Evolutionary conservation across 805 yeast genomes (phyloP), one percentile per base, ranked within the genome.

Genomic region (Maudiozyma turicensis): DNA sequence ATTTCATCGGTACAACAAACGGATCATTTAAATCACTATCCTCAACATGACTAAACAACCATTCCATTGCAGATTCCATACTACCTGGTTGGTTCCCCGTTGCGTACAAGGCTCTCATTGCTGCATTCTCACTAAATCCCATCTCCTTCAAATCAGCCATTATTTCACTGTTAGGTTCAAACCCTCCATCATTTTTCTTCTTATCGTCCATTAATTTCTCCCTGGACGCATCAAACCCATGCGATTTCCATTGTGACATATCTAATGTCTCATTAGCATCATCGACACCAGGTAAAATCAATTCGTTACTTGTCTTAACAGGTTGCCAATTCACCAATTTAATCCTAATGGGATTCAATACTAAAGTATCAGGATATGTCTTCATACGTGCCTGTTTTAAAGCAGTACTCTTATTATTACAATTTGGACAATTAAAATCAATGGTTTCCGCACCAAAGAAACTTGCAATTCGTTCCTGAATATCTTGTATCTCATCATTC

Each of bases 31-130:
- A 76, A 58, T 78, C 84, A 1, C 81, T 62, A 63, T 87, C 96
- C 28, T 90, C 97, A 82, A 88, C 79, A 60, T 90, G 95, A 20
- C 76, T 84, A 60, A 93, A 83, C 6, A 93, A 63, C 95, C 97
- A 87, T 57, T 87, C 86, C 85, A 86, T 81, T 0, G 97, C 96
- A 6, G 74, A 73, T 54, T 91, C 97, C 0, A 70, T 59, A 10
- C 28, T 39, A 40, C 66, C 57, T 0, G 62, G 53, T 15, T 41
- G 15, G 57, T 89, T 89, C 0, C 88, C 91, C 0, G 95, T 87
- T 20, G 77, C 68, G 56, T 73, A 82, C 35, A 91, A 70, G 0
- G 91, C 96, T 56, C 81, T 78, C 32, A 71, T 71, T 41, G 82
- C 73, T 45, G 91, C 74, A 26, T 75, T 73, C 46, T 77, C 78